Evolutionary conservation across 2,329 filamentous ascomycete species (phyloP), one percentile per base, ranked within the genome.

Genomic region (Keithomyces neogunnii): DNA sequence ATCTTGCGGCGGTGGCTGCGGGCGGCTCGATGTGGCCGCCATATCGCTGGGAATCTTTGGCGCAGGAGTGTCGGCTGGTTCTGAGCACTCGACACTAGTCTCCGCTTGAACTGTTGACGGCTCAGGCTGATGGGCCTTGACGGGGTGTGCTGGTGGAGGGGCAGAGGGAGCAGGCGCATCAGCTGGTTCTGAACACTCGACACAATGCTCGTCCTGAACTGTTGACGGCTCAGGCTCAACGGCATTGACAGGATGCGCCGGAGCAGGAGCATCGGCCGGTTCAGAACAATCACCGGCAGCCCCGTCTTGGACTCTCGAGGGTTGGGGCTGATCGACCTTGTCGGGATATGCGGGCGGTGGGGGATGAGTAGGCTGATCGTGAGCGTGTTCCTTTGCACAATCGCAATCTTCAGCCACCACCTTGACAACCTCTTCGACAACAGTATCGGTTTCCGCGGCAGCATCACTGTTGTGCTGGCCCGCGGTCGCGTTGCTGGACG

Each of bases 391-490:
- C 38, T 28, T 29, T 44, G 40, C 30, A 45, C 59, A 62, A 3
- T 47, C 51, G 36, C 61, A 63, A 3, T 56, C 49, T n/a, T 60
- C 53, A 10, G 56, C 56, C n/a, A 52, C 47, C 29, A 67, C 54
- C 13, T 65, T 68, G 6, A 68, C 68, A 7, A 69, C 38, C 11
- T 26, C 40, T 32, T 28, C 42, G 6, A 38, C 42, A 44, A 60
- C 59, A 47, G 66, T 68, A 51, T 67, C 59, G 3, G 63, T 56
- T 19, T 3, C 19, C 5, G 13, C 10, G 38, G 38, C 5, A 62
- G 60, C 53, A 70, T 61, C 4, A 68, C 68, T 5, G 2, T 66
- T 56, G 45, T 64, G 61, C 29, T 29, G 7, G 31, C n/a, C 11
- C 30, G 19, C 19, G 19, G 19, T 19, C 19, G 19, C 19, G 19